phyloP scores from a whole-genome alignment of 1,139 yeast genomes.

The Hansenula sp. region DNA sequence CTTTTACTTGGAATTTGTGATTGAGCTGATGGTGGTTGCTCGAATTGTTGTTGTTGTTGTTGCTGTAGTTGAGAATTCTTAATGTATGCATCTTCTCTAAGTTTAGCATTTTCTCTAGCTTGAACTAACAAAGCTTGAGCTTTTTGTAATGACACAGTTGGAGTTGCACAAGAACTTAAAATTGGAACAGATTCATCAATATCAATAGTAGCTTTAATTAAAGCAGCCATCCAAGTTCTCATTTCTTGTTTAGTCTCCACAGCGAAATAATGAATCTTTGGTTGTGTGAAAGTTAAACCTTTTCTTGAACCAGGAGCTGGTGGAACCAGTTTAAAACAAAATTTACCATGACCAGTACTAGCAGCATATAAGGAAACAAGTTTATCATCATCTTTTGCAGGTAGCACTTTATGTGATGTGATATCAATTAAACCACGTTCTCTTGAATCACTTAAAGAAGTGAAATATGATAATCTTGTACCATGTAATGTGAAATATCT shows the following conservation, averaged over 20 bases:
- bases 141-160: constrained; percentile 79
- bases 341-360: constrained; percentile 87
- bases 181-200: constrained; percentile 91
- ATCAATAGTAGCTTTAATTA: constrained; percentile 94
- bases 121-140: constrained; percentile 85
- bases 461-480: constrained; percentile 84
- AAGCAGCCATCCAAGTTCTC: constrained; percentile 93
- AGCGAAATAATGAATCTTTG: constrained; percentile 92
- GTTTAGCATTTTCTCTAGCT: constrained; percentile 68
- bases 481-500: constrained; percentile 90
- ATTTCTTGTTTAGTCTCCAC: constrained; percentile 88
- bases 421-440: constrained; percentile 95
- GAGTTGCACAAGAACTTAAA: constrained; percentile 91
- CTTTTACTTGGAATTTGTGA: background rate
- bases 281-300: constrained; percentile 94
- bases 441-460: constrained; percentile 70
- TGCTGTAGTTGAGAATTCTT: constrained; percentile 20
- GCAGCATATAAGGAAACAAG: constrained; percentile 86
- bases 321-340: constrained; percentile 88
- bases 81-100: constrained; percentile 51
- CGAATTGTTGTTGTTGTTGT: constrained; percentile 18
- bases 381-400: constrained; percentile 69
- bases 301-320: constrained; percentile 97
- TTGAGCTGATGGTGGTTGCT: constrained; percentile 6
- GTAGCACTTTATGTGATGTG: constrained; percentile 88